Evolutionary conservation across 306 rosid species (phyloP), one percentile per base, ranked within the genome.

Genomic region (Casuarina cunninghamiana): DNA sequence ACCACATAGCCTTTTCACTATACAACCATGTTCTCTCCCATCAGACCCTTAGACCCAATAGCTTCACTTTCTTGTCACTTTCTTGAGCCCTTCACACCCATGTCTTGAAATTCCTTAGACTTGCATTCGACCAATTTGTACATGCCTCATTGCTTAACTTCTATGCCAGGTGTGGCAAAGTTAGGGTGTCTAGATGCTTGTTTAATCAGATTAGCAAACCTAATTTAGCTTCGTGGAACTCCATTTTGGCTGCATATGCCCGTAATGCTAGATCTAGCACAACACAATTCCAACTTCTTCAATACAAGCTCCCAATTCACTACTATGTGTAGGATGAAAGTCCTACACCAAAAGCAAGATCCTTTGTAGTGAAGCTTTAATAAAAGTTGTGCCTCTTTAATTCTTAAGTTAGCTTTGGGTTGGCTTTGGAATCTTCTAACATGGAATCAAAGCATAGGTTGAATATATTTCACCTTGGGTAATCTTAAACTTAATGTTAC

Each of bases 51-150:
- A 81, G 73, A 71, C 89, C 89, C 76, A 83, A 86, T 61, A 43
- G 69, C 68, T 86, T 86, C 75, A 86, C 89, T 75, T 86, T 86
- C 3, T 87, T 87, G 4, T 86, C 89, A 6, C 89, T 86, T n/a
- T n/a, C n/a, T 2, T 75, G 46, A 39, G 70, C 79, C 70, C 83
- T 86, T 11, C 89, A 86, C 9, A 53, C 79, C 62, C 89, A 83
- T 83, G 83, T 86, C 80, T 75, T 86, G 16, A 86, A 86, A 73
- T 86, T 83, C 74, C 85, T 86, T 46, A 75, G 73, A 71, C 81
- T 79, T 66, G 72, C 89, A 2, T 78, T 15, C 78, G 89, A 86
- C 54, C 79, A n/a, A 17, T 83, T 80, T 80, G 83, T 86, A 43
- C 85, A 75, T 60, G 80, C 81, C 57, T 86, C 89, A 1, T 51